These are phyloP conservation scores for Haematococcus sp. DNA, from an alignment of 139 green algal genomes.

Conservation along the genomic window DNA sequence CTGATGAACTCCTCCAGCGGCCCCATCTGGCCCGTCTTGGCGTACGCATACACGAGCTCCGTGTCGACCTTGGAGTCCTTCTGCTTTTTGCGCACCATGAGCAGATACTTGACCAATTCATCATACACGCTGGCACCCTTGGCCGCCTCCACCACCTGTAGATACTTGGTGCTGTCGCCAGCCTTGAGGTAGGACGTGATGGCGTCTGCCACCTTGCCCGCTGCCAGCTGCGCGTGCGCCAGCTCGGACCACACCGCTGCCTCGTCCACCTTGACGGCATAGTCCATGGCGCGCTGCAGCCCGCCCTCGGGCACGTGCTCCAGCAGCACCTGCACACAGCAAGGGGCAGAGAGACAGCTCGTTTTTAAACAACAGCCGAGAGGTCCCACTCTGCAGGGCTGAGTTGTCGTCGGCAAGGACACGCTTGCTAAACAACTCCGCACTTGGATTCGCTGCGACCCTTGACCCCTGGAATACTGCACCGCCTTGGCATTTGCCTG, in stretches of 20 bases:
- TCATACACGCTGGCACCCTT: conserved; percentile 66
- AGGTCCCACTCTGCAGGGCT: no score
- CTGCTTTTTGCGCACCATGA: conserved; percentile 94
- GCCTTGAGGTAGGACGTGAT: conserved; percentile 91
- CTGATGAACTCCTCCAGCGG: conserved; percentile 95
- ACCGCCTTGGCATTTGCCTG: neutral
- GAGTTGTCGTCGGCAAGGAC: no score
- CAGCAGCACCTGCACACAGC: conserved; percentile 79
- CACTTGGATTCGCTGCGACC: no score
- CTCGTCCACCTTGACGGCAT: conserved; percentile 77
- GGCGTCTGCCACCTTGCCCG: conserved; percentile 71
- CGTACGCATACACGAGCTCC: conserved; percentile 96
- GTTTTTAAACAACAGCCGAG: no score
- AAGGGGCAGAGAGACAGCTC: neutral
- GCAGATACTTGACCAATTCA: conserved; percentile 95
- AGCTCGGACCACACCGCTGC: conserved; percentile 91
- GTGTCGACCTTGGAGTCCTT: conserved; percentile 88
- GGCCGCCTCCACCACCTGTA: conserved; percentile 42
- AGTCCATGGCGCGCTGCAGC: conserved; percentile 85
- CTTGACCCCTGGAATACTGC: no score
- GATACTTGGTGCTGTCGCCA: conserved; percentile 63
- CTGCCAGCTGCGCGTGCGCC: conserved; percentile 85
- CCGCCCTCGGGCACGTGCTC: conserved; percentile 78
- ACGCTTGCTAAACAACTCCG: no score
- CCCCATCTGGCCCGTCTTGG: conserved; percentile 80